Evolutionary conservation across 2,329 filamentous ascomycete species (phyloP).

Genomic region (Aspergillus sp.): DNA sequence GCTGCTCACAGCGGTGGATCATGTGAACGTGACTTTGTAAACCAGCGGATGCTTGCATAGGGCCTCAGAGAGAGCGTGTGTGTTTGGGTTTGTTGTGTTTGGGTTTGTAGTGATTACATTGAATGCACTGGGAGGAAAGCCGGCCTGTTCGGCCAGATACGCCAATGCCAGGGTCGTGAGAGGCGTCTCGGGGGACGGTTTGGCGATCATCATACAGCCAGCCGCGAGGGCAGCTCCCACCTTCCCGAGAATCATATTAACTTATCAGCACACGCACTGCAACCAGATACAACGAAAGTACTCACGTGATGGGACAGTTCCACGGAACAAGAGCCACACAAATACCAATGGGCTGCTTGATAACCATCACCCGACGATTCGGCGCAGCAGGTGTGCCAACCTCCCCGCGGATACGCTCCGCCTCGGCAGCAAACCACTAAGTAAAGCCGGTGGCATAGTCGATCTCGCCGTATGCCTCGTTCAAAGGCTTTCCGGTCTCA

Average conservation of each 20-base stretch:
- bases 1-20: constrained; percentile 55
- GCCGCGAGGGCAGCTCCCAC: constrained; percentile 62
- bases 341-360: constrained; percentile 69
- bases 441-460: constrained; percentile 50
- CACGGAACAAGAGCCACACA: constrained; percentile 63
- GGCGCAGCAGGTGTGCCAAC: constrained; percentile 55
- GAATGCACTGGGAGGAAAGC: constrained; percentile 54
- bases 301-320: constrained; percentile 59
- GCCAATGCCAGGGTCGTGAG: constrained; percentile 51
- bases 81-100: constrained; percentile 34
- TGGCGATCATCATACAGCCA: constrained; percentile 69
- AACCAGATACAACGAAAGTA: too few species aligned
- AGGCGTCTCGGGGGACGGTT: constrained; percentile 63
- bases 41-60: constrained; percentile 51
- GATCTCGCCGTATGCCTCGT: constrained; percentile 49
- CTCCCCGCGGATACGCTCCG: constrained; percentile 55
- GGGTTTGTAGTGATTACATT: constrained; percentile 55
- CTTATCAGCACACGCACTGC: too few species aligned
- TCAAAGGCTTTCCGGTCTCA: constrained; percentile 53
- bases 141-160: constrained; percentile 47
- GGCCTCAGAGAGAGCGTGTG: constrained; percentile 38
- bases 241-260: constrained; percentile 57
- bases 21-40: constrained; percentile 54
- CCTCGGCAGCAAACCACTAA: constrained; percentile 56
- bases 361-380: constrained; percentile 59